These are phyloP conservation scores for Balakata baccata DNA, from an alignment of 345 rosid genomes.

Conservation along the genomic window DNA sequence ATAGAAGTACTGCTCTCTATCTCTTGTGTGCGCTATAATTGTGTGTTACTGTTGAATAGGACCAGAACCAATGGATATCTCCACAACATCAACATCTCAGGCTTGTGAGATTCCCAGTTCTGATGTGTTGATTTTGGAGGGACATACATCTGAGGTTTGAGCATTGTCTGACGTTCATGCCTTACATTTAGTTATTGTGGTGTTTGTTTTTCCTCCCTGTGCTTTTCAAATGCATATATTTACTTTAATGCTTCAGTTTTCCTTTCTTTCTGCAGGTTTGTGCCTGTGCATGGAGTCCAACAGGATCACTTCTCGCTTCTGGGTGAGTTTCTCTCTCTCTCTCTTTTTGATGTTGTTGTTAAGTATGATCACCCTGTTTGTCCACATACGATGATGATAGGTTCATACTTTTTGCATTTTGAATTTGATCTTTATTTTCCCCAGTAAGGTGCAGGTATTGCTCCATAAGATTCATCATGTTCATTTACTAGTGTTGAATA, in stretches of 20 bases:
- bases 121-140: constrained; percentile 91
- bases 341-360: constrained; percentile 10
- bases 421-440: constrained; percentile 1
- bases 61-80: constrained; percentile 79
- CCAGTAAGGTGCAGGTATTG: neutral
- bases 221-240: neutral
- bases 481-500: neutral
- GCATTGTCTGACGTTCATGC: neutral
- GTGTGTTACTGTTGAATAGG: constrained; percentile 30
- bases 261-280: constrained; percentile 58
- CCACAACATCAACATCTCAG: constrained; percentile 47
- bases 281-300: constrained; percentile 99
- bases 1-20: neutral
- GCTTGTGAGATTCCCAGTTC: constrained; percentile 66
- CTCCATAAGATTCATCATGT: neutral
- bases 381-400: neutral
- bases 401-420: neutral
- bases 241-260: neutral
- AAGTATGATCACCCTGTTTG: neutral
- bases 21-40: neutral
- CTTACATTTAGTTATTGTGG: neutral
- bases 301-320: constrained; percentile 98
- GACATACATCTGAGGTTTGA: constrained; percentile 95
- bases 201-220: constrained; percentile 4
- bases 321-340: constrained; percentile 48